These are phyloP conservation scores for Penicillium sp. DNA, from an alignment of 2,329 filamentous ascomycete genomes.

Conservation along the genomic window DNA sequence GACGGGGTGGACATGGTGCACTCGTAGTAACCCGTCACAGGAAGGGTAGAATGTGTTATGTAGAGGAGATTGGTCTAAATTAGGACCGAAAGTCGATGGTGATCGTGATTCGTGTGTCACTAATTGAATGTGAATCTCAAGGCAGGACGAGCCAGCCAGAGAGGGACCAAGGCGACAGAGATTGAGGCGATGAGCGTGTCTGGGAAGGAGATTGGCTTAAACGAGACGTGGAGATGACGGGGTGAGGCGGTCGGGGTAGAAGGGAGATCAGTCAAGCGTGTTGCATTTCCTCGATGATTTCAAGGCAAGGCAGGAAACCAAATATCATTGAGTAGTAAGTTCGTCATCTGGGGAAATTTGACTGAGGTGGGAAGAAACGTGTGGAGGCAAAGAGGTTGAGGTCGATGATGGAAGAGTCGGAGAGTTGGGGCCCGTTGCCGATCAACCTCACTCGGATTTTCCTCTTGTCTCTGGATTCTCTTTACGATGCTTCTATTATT, in stretches of 20 bases:
- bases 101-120: constrained; percentile 2
- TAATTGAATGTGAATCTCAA: not conserved
- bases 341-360: constrained; percentile 14
- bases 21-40: constrained; percentile 27
- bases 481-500: too few relatives aligned
- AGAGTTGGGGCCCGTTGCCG: constrained; percentile 23
- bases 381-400: constrained; percentile 10
- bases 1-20: constrained; percentile 74
- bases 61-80: constrained; percentile 15
- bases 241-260: constrained; percentile 22
- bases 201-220: constrained; percentile 13
- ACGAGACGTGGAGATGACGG: constrained; percentile 26
- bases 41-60: constrained; percentile 21
- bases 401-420: constrained; percentile 22
- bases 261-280: constrained; percentile 11
- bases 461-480: too few relatives aligned
- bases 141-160: constrained; percentile 4
- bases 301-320: constrained; percentile 12
- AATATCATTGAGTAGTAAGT: constrained; percentile 11
- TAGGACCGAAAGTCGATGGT: constrained; percentile 11
- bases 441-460: constrained; percentile 1
- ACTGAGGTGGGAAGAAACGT: constrained; percentile 3
- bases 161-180: constrained; percentile 1
- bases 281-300: constrained; percentile 17
- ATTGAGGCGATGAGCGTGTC: constrained; percentile 9